Conservation (phyloP, 2,329 filamentous ascomycete genomes). For the Trichoderma sp. region DNA sequence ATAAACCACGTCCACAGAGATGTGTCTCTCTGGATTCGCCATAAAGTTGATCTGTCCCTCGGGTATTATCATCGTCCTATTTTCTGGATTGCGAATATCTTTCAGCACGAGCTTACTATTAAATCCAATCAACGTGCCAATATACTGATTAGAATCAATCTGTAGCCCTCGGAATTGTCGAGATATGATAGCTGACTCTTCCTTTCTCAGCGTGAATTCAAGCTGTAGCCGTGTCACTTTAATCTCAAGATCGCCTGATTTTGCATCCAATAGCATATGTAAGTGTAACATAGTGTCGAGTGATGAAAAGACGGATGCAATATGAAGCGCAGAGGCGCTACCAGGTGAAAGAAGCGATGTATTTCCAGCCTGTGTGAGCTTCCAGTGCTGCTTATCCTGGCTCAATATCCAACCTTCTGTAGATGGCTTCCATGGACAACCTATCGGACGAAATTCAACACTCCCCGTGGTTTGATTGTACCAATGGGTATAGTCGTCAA, state of each 20-base stretch:
- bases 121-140: conserved; percentile 56
- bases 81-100: background rate
- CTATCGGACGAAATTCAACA: conserved; percentile 41
- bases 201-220: conserved; percentile 46
- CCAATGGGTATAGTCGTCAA: conserved; percentile 51
- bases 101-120: conserved; percentile 53
- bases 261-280: background rate
- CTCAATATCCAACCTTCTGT: background rate
- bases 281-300: background rate
- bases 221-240: conserved; percentile 53
- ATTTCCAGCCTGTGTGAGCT: background rate
- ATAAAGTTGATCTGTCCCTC: background rate
- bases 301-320: background rate
- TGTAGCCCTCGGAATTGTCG: conserved; percentile 55
- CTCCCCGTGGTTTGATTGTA: conserved; percentile 39
- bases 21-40: background rate
- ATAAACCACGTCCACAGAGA: background rate
- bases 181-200: conserved; percentile 36
- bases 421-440: conserved; percentile 36
- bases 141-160: conserved; percentile 50
- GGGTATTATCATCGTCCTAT: background rate
- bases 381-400: background rate
- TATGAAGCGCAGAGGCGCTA: background rate
- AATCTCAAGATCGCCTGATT: conserved; percentile 39
- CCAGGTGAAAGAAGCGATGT: background rate